Percentiles rank a stretch among this genome's conserved stretches.
Evolutionary conservation across 441 rosid genomes (phyloP).

Genomic region (Euphorbia corollata): DNA sequence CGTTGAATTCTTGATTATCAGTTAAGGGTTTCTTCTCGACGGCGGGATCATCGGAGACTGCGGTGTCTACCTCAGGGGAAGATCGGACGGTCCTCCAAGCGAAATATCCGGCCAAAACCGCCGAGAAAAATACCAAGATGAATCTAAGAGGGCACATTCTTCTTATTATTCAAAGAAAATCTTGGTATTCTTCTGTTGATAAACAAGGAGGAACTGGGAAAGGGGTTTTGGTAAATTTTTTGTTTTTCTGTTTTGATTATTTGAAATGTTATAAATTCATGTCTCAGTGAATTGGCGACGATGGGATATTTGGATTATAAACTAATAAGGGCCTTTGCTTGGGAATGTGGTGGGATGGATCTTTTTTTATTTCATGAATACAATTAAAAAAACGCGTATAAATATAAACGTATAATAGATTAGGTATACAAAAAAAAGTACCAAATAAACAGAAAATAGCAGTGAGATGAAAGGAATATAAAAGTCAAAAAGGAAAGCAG

Average conservation of each 20-base stretch:
- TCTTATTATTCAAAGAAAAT: background rate
- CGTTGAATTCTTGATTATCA: conserved; percentile 37
- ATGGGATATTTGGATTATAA: background rate
- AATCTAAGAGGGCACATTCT: conserved; percentile 82
- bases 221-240: background rate
- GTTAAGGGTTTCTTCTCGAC: conserved; percentile 27
- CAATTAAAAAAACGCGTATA: too few relatives aligned
- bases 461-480: background rate
- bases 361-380: background rate
- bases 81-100: conserved; percentile 72
- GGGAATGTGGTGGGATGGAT: background rate
- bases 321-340: conserved; percentile 5
- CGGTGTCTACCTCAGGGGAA: conserved; percentile 38
- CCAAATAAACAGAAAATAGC: too few relatives aligned
- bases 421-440: too few relatives aligned
- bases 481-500: too few relatives aligned
- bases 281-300: too few relatives aligned
- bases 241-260: too few relatives aligned
- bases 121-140: conserved; percentile 77
- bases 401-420: too few relatives aligned
- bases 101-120: conserved; percentile 63
- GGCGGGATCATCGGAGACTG: conserved; percentile 29
- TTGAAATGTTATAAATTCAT: too few relatives aligned
- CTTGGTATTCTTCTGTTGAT: background rate
- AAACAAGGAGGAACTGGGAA: background rate